Conservation (phyloP, 805 yeast species). For the Wickerhamiella azyma region DNA sequence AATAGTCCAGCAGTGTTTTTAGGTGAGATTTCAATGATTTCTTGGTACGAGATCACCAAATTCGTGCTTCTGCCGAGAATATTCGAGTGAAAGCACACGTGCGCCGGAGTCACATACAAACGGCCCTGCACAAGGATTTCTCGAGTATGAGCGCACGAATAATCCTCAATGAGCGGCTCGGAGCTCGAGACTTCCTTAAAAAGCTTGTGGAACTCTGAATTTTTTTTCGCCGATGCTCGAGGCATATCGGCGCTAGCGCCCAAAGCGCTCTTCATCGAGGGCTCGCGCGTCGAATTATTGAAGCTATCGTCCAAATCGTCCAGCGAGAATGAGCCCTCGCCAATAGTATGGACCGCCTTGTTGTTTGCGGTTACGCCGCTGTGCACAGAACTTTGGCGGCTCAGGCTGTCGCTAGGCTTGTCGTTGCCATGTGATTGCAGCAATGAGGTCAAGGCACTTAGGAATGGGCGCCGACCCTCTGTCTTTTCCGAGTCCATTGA, state of each 20-base stretch:
- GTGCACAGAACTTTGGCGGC: background rate
- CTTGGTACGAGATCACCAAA: constrained; percentile 55
- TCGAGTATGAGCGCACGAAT: constrained; percentile 75
- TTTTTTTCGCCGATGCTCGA: constrained; percentile 44
- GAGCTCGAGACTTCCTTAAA: constrained; percentile 52
- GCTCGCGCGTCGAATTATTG: background rate
- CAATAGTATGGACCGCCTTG: constrained; percentile 3
- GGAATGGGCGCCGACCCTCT: background rate
- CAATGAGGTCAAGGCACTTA: background rate
- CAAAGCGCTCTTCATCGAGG: background rate
- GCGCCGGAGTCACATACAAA: constrained; percentile 61
- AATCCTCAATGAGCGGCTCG: constrained; percentile 73
- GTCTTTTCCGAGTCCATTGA: background rate
- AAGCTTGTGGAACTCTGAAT: constrained; percentile 62
- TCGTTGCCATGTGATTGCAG: background rate
- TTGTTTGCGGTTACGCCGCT: background rate
- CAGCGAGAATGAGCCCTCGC: constrained; percentile 7
- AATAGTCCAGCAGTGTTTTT: constrained; percentile 77
- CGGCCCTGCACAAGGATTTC: constrained; percentile 84
- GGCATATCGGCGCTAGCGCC: constrained; percentile 11
- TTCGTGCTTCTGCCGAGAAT: constrained; percentile 85
- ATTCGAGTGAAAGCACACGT: constrained; percentile 75
- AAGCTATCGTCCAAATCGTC: constrained; percentile 4
- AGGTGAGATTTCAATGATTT: constrained; percentile 62
- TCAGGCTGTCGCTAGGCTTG: background rate